Evolutionary conservation across 306 rosid species (phyloP), one percentile per base, ranked within the genome.

Genomic region (Vigna angularis): DNA sequence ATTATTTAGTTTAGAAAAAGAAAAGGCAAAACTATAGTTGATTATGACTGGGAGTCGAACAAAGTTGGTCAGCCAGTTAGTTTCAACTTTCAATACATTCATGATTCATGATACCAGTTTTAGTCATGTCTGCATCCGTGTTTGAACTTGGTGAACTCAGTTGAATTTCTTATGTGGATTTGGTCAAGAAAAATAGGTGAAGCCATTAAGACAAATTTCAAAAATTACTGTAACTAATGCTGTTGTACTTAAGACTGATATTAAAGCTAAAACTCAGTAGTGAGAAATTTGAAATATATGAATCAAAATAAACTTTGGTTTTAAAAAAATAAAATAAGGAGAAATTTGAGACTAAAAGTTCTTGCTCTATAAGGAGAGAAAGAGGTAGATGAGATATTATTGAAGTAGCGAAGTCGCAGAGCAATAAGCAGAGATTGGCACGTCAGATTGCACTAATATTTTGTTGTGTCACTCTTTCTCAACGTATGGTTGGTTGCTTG

Each of bases 371-470:
- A 24, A 1, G 26, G 3, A 26, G 28, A 26, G 28, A 26, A 26
- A 26, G 28, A 26, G 34, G 34, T 30, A 30, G 34, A 30, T 30
- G 5, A 30, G 34, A 30, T 30, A 30, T 30, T 26, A 26, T 26
- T 26, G 28, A 26, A 26, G 28, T 26, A 26, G 28, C 28, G 3
- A 26, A 26, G 28, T 26, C 28, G 3, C 55, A 36, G 6, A 18
- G 55, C 67, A 81, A n/a, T 75, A 66, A 51, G 47, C 16, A 74
- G 28, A 78, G 45, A 14, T 40, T 56, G 86, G 57, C 86, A 84
- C 82, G 56, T 82, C 63, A 63, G 17, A 73, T 61, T 16, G n/a
- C 80, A 79, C 70, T 71, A 13, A 73, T 30, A 30, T 20, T 38
- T 48, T 57, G 3, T 15, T 15, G 13, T n/a, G 51, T 59, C 49